Base-by-base conservation (phyloP, 108 stramenopile species). In the Hondaea fermentalgiana region DNA sequence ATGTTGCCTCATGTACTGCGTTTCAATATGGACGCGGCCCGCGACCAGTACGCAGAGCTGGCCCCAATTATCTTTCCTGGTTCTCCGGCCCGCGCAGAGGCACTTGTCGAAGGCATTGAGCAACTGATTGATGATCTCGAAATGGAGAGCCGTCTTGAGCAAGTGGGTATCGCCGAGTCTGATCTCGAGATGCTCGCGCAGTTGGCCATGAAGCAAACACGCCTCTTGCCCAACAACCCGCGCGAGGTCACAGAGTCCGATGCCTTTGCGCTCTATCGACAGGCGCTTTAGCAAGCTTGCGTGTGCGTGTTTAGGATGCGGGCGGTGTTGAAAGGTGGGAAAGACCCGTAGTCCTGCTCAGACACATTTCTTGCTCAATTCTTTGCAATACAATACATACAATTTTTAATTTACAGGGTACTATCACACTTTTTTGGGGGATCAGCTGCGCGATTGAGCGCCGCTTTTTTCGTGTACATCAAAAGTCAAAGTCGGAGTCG, bases 1-100 rank as follows among this genome's bases (percentile, higher is more conserved):
- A 89, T 89, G 89, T 72, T 89, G 59, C 89, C 89, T 14, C 89
- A 72, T 42, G 89, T 89, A 3, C 23, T 89, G 72, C 25, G 89
- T 3, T 89, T 76, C 49, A 89, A 89, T 28, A 72, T 29, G 35
- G 4, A 72, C 6, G 58, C 35, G 25, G 21, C 42, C 28, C 59
- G 49, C 21, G 89, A 83, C 42, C 35, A 47, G 49, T 89, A 89
- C 87, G 88, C 42, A 3, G 88, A 45, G 21, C 44, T 89, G 2
- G 58, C 44, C 35, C 35, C 35, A 3, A 76, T 89, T 89, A 5
- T 89, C 43, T 89, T 89, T 76, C 76, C 76, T 5, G 89, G 59
- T 6, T n/a, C 42, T 0, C 47, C 42, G 60, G 44, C 29, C 19
- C 25, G n/a, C 29, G 88, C 89, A 5, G 72, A 72, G 16, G 21